Conservation (phyloP, 495 filamentous ascomycete genomes). For the Umbilicaria muhlenbergii region DNA sequence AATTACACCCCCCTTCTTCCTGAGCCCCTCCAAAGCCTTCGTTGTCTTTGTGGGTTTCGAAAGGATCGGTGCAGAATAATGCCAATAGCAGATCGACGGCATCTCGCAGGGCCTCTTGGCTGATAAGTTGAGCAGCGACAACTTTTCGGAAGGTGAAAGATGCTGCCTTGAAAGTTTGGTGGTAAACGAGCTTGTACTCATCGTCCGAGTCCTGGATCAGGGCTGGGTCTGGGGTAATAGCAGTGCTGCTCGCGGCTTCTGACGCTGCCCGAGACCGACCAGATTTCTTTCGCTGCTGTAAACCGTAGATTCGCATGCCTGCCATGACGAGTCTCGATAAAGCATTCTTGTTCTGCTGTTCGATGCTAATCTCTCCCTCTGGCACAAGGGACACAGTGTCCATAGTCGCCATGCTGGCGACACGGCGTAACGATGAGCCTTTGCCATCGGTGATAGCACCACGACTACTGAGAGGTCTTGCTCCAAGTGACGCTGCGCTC, state of each 20-base stretch:
- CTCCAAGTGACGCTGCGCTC: neutral
- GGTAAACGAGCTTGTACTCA: constrained; percentile 51
- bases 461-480: neutral
- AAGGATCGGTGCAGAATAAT: constrained; percentile 26
- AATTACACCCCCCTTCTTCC: too few relatives aligned
- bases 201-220: constrained; percentile 22
- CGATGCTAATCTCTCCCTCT: constrained; percentile 27
- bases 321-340: constrained; percentile 35
- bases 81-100: constrained; percentile 25
- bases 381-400: constrained; percentile 13
- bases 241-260: neutral
- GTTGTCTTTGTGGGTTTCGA: neutral
- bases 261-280: constrained; percentile 3
- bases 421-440: constrained; percentile 10
- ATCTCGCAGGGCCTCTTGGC: constrained; percentile 20
- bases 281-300: constrained; percentile 30
- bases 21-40: too few relatives aligned
- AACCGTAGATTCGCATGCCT: constrained; percentile 48
- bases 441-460: neutral
- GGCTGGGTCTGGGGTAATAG: neutral
- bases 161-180: constrained; percentile 46
- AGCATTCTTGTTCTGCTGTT: constrained; percentile 27
- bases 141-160: constrained; percentile 40
- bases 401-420: constrained; percentile 5
- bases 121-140: constrained; percentile 16